Evolutionary conservation across 1,139 yeast genomes (phyloP), one percentile per base, ranked within the genome.

Genomic region (Torulaspora globosa): DNA sequence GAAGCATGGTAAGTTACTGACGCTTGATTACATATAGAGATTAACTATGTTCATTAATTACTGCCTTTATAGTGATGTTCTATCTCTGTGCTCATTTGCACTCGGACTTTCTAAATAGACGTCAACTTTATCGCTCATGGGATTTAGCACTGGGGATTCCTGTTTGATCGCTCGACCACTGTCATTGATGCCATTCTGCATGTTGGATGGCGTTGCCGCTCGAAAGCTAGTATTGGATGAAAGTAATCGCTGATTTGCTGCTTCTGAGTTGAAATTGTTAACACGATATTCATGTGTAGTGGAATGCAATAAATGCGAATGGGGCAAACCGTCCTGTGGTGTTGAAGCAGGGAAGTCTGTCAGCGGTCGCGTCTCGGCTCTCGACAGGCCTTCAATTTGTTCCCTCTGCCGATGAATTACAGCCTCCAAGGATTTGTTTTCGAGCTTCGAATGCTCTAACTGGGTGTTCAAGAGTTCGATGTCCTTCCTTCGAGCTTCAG

Each of bases 361-460:
- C 18, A 21, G 6, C n/a, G 15, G 7, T 19, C 28, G n/a, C 24
- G 1, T 2, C 12, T 21, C 18, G 15, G 8, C 28, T 1, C n/a
- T 19, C 7, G 36, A 23, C 21, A 15, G 11, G 10, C n/a, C 27
- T 18, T 29, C 24, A 2, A 29, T 15, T 2, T 37, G 32, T 11
- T 29, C 41, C 14, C 41, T 36, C 16, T 41, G 43, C 14, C 21
- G 33, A 12, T 28, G 41, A 6, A 44, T 26, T 6, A 40, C 36
- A 24, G 15, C 29, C 19, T 32, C 36, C 14, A 47, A 27, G 18
- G 44, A 23, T 29, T 23, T 16, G 23, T 35, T 44, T 39, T 44
- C 41, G 23, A 35, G 16, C 27, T 30, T 49, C 11, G 46, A 50
- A 19, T 46, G 44, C 7, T 46, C 44, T 24, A 43, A 28, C 8